Conservation (phyloP, 768 basidiomycete genomes). For the Lentinula boryana region DNA sequence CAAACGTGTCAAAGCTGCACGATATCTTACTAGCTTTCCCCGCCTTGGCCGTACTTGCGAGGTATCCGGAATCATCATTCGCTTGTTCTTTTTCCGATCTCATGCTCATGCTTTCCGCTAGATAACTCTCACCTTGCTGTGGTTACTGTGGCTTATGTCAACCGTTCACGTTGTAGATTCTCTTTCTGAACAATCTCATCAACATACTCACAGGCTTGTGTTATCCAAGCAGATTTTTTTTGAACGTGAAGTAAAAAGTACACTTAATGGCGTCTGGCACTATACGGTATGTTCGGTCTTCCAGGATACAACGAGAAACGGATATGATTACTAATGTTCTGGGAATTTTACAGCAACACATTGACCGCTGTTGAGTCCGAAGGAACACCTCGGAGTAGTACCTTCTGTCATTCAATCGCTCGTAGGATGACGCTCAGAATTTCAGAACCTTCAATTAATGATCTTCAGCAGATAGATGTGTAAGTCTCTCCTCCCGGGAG, state of each 20-base stretch:
- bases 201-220: no score
- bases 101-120: no score
- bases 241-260: no score
- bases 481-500: not conserved
- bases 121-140: not conserved
- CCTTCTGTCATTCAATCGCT: not conserved
- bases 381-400: not conserved
- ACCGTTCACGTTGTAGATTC: no score
- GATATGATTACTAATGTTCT: not conserved
- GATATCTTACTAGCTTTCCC: not conserved
- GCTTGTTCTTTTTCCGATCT: not conserved
- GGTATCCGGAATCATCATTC: not conserved
- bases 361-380: not conserved
- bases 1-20: not conserved
- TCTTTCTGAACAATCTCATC: no score
- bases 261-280: not conserved
- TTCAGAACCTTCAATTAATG: no score
- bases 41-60: not conserved
- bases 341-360: not conserved
- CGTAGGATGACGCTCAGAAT: no score
- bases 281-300: not conserved
- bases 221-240: no score
- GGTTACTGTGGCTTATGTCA: not conserved
- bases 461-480: not conserved
- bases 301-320: not conserved